Percentiles rank a stretch among this genome's conserved stretches.
Conservation (phyloP, 148 eudicot species). For the Chenopodium album region DNA sequence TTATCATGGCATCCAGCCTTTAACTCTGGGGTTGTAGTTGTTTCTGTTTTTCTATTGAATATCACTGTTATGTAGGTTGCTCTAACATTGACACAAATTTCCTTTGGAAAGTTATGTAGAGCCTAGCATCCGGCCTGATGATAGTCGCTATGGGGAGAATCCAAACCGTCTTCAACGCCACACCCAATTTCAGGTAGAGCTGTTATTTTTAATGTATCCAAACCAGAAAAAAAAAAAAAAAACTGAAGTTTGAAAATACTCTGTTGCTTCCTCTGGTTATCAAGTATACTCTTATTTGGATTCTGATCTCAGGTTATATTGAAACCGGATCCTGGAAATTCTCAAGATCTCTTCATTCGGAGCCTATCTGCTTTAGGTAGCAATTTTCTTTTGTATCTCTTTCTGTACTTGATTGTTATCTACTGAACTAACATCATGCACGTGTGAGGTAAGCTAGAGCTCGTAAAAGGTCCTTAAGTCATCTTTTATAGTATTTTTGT, state of each 20-base stretch:
- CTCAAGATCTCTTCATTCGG: constrained; percentile 90
- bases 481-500: too few relatives aligned
- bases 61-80: constrained; percentile 9
- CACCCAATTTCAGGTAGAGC: constrained; percentile 92
- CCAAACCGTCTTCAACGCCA: constrained; percentile 99
- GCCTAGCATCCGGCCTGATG: constrained; percentile 98
- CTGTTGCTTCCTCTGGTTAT: constrained; percentile 4
- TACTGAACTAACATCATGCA: not conserved
- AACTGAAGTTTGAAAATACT: not conserved
- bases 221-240: not conserved
- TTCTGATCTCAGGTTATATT: constrained; percentile 70
- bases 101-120: constrained; percentile 77
- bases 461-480: too few relatives aligned
- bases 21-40: not conserved
- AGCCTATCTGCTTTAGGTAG: constrained; percentile 93
- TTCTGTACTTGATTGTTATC: not conserved
- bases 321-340: constrained; percentile 99
- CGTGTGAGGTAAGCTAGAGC: not conserved
- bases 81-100: constrained; percentile 27
- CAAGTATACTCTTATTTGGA: constrained; percentile 10
- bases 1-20: not conserved
- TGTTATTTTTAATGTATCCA: constrained; percentile 2
- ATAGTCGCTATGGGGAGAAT: constrained; percentile 98
- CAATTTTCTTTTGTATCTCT: not conserved
- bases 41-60: constrained; percentile 9